phyloP scores from a whole-genome alignment of 164 flowering plant species.

The Kingdonia uniflora region DNA sequence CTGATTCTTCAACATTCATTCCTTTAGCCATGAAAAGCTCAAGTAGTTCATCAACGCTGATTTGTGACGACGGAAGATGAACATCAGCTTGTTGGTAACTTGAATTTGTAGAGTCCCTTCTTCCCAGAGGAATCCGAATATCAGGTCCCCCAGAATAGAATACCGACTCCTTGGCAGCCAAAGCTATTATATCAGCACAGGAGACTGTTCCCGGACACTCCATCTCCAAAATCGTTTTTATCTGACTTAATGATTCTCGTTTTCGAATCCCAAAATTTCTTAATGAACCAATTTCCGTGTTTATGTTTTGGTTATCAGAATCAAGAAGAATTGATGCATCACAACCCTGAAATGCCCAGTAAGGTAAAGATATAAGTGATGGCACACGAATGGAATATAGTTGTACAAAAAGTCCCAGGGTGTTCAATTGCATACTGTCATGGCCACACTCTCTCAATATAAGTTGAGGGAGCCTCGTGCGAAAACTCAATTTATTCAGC shows the following conservation, averaged over 20 bases:
- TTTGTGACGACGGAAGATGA: slow-evolving; percentile 25
- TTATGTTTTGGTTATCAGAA: background rate
- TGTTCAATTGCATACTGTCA: too few species aligned
- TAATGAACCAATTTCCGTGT: slow-evolving; percentile 24
- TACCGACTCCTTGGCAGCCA: slow-evolving; percentile 49
- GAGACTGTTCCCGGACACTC: slow-evolving; percentile 46
- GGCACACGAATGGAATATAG: too few species aligned
- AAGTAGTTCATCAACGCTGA: slow-evolving; percentile 29
- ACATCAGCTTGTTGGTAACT: slow-evolving; percentile 30
- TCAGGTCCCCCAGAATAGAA: slow-evolving; percentile 39
- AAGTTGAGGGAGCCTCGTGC: too few species aligned
- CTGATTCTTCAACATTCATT: slow-evolving; percentile 40
- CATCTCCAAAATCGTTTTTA: slow-evolving; percentile 33
- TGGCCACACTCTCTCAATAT: too few species aligned
- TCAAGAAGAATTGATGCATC: slow-evolving; percentile 53
- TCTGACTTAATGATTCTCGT: slow-evolving; percentile 20
- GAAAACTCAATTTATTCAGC: too few species aligned
- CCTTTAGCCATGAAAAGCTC: slow-evolving; percentile 28
- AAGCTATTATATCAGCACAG: slow-evolving; percentile 38
- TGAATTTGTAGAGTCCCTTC: slow-evolving; percentile 29
- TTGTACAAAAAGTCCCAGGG: too few species aligned
- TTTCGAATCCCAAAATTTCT: slow-evolving; percentile 39
- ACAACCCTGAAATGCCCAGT: slow-evolving; percentile 34
- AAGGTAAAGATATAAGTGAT: background rate
- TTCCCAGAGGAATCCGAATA: slow-evolving; percentile 38